Base-by-base conservation (phyloP, 176 grass and related monocot species). In the Cocos nucifera region DNA sequence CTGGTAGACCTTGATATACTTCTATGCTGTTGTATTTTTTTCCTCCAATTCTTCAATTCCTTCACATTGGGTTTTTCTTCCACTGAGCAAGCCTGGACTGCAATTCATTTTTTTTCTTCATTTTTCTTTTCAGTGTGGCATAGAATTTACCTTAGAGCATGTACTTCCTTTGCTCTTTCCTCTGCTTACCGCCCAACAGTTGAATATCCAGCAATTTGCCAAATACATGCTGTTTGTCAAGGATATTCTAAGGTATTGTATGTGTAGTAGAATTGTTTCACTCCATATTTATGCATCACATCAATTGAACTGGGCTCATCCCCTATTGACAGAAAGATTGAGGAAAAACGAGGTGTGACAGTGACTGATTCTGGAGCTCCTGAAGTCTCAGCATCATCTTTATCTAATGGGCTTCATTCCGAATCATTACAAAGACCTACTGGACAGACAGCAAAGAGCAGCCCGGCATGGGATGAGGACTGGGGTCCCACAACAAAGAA, bases 221-320 rank as follows among this genome's bases (percentile, higher is more conserved):
- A 93, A 98, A 70, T 98, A 89, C 69, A 93, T 98, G 77, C 71
- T 98, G 28, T 98, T 98, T 80, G 82, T 98, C 50, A 98, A 89
- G 71, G 94, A 98, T 78, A 82, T 98, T 52, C 67, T 89, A 59
- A 93, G 94, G 94, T 98, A 81, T 21, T n/a, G 6, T 52, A 63
- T n/a, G 12, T 54, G 7, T 10, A 39, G 27, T 6, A 63, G 14
- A 17, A 5, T 56, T 15, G 3, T 32, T 15, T 54, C 17, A 1
- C 12, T 25, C 28, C 5, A 30, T 18, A 44, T 18, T 24, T 6
- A 56, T 48, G 7, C 55, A 29, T n/a, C 57, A 21, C 51, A 39
- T 59, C 51, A 69, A 57, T 55, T 73, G 50, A 81, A 65, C 17
- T 58, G 2, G 19, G 20, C 39, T 58, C 69, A 54, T 9, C 25